Conservation (phyloP, 1,284 basidiomycete species). For the Ganoderma lucidum region DNA sequence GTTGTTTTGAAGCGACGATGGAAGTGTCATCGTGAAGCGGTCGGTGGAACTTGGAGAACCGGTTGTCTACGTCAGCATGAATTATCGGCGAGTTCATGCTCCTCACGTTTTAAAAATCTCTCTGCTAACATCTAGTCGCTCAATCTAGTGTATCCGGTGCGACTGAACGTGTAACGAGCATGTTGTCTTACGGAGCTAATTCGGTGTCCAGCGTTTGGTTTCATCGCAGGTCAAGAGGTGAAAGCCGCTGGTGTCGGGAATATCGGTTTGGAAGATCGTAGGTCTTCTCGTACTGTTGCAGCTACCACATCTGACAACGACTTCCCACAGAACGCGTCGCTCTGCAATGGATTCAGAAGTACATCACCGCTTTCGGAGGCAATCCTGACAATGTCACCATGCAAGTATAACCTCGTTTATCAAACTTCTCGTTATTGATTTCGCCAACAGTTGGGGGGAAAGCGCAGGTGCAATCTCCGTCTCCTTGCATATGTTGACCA, state of each 20-base stretch:
- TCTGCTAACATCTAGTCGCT: not conserved
- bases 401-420: constrained; percentile 42
- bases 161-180: not conserved
- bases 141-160: constrained; percentile 6
- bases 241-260: constrained; percentile 59
- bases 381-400: constrained; percentile 64
- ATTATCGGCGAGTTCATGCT: constrained; percentile 22
- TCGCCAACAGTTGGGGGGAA: constrained; percentile 47
- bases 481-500: constrained; percentile 41
- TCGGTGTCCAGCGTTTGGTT: constrained; percentile 19
- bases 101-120: not conserved
- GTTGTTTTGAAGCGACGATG: constrained; percentile 32
- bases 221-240: constrained; percentile 49
- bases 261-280: constrained; percentile 61
- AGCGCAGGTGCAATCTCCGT: constrained; percentile 51
- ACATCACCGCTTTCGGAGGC: constrained; percentile 70
- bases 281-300: constrained; percentile 26
- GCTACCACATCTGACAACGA: not conserved
- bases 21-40: constrained; percentile 40
- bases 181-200: not conserved
- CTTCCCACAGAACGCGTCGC: constrained; percentile 31
- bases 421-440: not conserved
- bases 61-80: constrained; percentile 25
- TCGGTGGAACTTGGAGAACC: constrained; percentile 47
- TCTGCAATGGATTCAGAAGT: constrained; percentile 55